A percentile compares a stretch with the other conserved stretches of the same genome.
Conservation (phyloP, 2,329 filamentous ascomycete genomes). For the Fusarium drepaniforme region DNA sequence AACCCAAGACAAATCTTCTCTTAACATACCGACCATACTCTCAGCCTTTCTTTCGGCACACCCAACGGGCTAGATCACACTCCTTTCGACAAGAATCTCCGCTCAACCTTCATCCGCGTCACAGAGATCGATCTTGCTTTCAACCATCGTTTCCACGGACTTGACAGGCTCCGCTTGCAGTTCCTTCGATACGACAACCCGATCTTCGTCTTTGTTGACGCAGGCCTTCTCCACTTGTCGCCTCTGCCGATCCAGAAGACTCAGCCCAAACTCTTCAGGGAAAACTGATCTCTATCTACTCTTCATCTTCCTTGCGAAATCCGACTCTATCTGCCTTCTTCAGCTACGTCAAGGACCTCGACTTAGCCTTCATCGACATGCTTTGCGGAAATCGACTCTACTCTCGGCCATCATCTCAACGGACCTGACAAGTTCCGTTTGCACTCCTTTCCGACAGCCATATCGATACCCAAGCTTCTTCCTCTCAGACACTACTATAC, state of each 20-base stretch:
- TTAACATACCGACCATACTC: not conserved
- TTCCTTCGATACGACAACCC: not conserved
- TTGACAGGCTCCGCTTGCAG: not conserved
- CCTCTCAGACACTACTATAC: too few species aligned
- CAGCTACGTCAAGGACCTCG: not conserved
- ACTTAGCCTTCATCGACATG: too few species aligned
- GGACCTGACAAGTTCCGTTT: too few species aligned
- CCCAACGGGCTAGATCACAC: not conserved
- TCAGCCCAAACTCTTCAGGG: not conserved
- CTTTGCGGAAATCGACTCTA: too few species aligned
- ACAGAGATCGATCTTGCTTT: not conserved
- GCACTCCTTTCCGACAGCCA: too few species aligned
- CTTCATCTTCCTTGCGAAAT: not conserved
- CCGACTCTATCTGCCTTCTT: not conserved
- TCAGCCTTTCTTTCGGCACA: not conserved
- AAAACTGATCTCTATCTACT: not conserved
- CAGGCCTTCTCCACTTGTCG: not conserved
- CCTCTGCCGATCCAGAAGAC: not conserved
- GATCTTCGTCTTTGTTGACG: not conserved
- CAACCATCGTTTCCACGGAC: not conserved
- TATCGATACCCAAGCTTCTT: too few species aligned
- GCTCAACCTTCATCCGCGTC: not conserved
- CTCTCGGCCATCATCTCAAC: too few species aligned
- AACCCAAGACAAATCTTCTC: not conserved
- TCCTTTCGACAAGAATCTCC: not conserved